Percentiles rank a stretch among this genome's conserved stretches.
These are phyloP conservation scores for Botryotinia globosa DNA, from an alignment of 2,329 filamentous ascomycete species.

Conservation along the genomic window DNA sequence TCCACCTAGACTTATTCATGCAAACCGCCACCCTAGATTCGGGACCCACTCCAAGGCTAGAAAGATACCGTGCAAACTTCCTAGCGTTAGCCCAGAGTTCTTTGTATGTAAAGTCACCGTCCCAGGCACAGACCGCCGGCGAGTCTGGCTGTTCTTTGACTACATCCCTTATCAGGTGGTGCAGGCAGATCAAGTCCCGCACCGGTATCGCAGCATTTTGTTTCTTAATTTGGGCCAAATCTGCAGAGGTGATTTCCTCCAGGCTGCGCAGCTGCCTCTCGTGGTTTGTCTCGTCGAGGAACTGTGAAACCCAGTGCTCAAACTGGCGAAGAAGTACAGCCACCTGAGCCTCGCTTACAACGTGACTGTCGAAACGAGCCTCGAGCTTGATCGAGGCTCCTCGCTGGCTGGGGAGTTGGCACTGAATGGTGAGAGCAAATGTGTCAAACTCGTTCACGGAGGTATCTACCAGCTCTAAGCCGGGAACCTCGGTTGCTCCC, in stretches of 20 bases:
- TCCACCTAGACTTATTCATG: constrained; percentile 34
- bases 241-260: constrained; percentile 1
- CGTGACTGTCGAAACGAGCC: neutral
- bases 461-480: neutral
- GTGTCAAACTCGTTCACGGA: neutral
- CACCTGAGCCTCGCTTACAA: neutral
- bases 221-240: constrained; percentile 24
- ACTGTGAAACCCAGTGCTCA: neutral
- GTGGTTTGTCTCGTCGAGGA: neutral
- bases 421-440: neutral
- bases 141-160: constrained; percentile 22
- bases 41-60: constrained; percentile 23
- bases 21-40: constrained; percentile 31
- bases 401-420: neutral
- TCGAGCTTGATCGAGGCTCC: neutral
- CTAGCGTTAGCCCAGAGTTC: constrained; percentile 29
- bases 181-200: constrained; percentile 18
- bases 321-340: neutral
- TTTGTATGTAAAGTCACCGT: constrained; percentile 31
- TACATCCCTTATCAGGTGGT: constrained; percentile 26
- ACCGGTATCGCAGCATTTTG: constrained; percentile 17
- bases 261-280: neutral
- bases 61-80: constrained; percentile 27
- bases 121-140: constrained; percentile 32
- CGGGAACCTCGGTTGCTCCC: neutral